Conservation (phyloP, 805 yeast species). For the Ogataea trehalophila region DNA sequence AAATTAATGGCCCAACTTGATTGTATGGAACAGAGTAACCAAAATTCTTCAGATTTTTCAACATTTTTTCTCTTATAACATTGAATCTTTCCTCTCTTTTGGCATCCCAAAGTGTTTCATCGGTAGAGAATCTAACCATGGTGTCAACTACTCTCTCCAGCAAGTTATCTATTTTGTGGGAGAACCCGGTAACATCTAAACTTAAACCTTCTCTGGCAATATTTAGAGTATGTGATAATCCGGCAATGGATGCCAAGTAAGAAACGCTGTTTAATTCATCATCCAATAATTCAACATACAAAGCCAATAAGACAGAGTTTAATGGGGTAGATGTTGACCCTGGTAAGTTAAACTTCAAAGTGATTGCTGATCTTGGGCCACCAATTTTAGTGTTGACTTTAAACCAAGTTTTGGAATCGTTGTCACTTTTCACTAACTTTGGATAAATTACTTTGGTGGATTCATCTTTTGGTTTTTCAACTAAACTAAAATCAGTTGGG, state of each 20-base stretch:
- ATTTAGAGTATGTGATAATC: conserved; percentile 53
- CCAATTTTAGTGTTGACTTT: conserved; percentile 86
- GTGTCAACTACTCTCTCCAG: conserved; percentile 55
- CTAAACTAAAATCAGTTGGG: conserved; percentile 65
- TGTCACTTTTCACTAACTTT: conserved; percentile 47
- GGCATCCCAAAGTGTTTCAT: conserved; percentile 20
- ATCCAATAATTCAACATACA: conserved; percentile 66
- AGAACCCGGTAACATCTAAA: conserved; percentile 70
- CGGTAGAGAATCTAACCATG: conserved; percentile 40
- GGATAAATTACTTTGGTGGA: conserved; percentile 45
- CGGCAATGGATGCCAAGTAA: conserved; percentile 83
- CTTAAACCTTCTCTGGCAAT: conserved; percentile 67
- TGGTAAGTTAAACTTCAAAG: conserved; percentile 62
- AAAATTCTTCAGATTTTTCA: conserved; percentile 61
- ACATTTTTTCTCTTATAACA: conserved; percentile 57
- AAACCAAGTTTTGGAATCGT: conserved; percentile 67
- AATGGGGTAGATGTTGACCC: conserved; percentile 54
- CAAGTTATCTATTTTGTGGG: conserved; percentile 68
- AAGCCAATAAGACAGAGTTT: conserved; percentile 50
- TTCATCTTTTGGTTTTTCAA: conserved; percentile 38
- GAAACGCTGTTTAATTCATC: conserved; percentile 73
- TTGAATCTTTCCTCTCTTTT: conserved; percentile 56
- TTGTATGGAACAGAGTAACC: conserved; percentile 72
- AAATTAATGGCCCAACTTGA: conserved; percentile 63
- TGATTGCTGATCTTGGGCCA: conserved; percentile 80